Conservation (phyloP, 225 moss, liverwort and hornwort species). For the Ulota crispa region DNA sequence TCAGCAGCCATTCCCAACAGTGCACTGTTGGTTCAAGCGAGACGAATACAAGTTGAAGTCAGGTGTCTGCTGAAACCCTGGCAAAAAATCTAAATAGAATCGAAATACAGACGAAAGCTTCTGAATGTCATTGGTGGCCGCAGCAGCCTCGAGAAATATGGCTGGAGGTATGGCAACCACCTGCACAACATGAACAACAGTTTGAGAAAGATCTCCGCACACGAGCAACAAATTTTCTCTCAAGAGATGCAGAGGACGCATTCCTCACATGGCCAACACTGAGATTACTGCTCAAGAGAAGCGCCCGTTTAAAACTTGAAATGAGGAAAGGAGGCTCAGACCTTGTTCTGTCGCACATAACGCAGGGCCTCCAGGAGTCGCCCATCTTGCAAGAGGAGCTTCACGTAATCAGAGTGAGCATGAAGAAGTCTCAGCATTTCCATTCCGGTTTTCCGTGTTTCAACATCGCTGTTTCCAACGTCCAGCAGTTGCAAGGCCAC, state of each 20-base stretch:
- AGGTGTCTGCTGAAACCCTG: slow-evolving; percentile 73
- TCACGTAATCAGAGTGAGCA: slow-evolving; percentile 84
- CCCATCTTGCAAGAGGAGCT: slow-evolving; percentile 76
- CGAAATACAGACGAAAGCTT: slow-evolving; percentile 78
- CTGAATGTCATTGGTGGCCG: slow-evolving; percentile 61
- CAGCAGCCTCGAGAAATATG: slow-evolving; percentile 81
- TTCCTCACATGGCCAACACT: neutral
- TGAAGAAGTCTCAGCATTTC: slow-evolving; percentile 91
- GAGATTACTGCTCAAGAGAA: neutral
- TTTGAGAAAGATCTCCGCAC: slow-evolving; percentile 1
- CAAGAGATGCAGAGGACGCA: neutral
- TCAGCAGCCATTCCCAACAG: slow-evolving; percentile 42
- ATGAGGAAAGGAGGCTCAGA: slow-evolving; percentile 21
- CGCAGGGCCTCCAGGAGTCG: slow-evolving; percentile 80
- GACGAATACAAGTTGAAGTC: slow-evolving; percentile 77
- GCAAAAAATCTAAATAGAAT: slow-evolving; percentile 80
- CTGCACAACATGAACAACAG: slow-evolving; percentile 40
- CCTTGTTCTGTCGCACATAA: slow-evolving; percentile 86
- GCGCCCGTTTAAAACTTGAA: neutral
- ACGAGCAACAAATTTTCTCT: neutral
- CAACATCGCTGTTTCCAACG: slow-evolving; percentile 58
- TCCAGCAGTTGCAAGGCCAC: slow-evolving; percentile 90
- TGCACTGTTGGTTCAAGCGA: slow-evolving; percentile 52
- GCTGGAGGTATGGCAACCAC: slow-evolving; percentile 72
- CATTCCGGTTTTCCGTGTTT: slow-evolving; percentile 75